Conservation (phyloP, 2,329 filamentous ascomycete genomes). For the Scytalidium lignicola region DNA sequence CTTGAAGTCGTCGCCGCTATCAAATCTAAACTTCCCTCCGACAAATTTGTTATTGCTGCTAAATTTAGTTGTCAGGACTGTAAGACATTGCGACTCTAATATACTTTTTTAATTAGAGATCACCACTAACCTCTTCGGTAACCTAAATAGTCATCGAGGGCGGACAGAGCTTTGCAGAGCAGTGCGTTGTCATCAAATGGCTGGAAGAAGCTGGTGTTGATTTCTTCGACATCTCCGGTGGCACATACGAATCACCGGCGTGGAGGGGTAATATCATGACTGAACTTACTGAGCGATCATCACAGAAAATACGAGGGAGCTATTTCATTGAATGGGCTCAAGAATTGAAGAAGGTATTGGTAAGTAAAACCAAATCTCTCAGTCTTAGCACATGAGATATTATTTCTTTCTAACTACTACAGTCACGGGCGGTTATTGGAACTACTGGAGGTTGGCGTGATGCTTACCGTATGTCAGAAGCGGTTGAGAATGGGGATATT, state of each 20-base stretch:
- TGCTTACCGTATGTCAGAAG: conserved; percentile 17
- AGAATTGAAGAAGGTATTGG: conserved; percentile 15
- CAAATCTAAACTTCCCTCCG: background rate
- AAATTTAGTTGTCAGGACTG: too few relatives aligned
- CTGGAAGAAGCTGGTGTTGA: conserved; percentile 19
- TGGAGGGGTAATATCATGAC: conserved; percentile 10
- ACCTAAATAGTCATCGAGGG: conserved; percentile 14
- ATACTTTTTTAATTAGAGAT: too few relatives aligned
- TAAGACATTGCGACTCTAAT: too few relatives aligned
- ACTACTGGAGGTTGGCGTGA: conserved; percentile 21
- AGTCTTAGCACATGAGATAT: background rate
- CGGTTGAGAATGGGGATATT: conserved; percentile 15
- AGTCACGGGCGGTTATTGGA: conserved; percentile 20
- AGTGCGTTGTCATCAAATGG: conserved; percentile 19
- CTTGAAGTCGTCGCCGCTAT: conserved; percentile 46
- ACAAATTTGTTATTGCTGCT: too few relatives aligned
- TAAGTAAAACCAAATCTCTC: conserved; percentile 2
- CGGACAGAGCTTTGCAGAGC: conserved; percentile 16
- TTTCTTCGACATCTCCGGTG: conserved; percentile 20
- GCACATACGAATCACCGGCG: conserved; percentile 17
- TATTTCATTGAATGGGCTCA: conserved; percentile 18
- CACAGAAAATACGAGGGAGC: conserved; percentile 14
- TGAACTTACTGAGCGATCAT: conserved; percentile 5
- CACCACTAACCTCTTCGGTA: too few relatives aligned
- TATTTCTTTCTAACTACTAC: background rate